Conservation (phyloP, 2,329 filamentous ascomycete genomes). For the Pestalotiopsis fici region DNA sequence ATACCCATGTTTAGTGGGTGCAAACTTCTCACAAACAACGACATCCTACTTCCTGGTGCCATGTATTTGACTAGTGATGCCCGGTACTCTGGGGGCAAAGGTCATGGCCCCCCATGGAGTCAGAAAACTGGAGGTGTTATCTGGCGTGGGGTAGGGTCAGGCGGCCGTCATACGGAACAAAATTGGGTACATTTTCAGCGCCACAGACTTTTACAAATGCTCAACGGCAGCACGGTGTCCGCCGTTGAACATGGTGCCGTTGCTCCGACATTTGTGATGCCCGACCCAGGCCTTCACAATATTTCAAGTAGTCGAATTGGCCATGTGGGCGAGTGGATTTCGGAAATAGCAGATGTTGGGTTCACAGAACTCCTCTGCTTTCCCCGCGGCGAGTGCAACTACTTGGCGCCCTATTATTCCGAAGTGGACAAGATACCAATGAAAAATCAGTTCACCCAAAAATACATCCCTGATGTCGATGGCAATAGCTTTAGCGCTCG, state of each 20-base stretch:
- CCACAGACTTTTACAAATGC: slow-evolving; percentile 70
- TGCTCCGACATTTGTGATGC: slow-evolving; percentile 49
- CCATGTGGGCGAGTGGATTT: slow-evolving; percentile 19
- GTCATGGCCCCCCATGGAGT: slow-evolving; percentile 58
- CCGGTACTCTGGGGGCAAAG: slow-evolving; percentile 58
- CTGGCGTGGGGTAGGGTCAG: slow-evolving; percentile 68
- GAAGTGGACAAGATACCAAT: slow-evolving; percentile 25
- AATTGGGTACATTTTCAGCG: slow-evolving; percentile 72
- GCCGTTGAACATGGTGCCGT: slow-evolving; percentile 44
- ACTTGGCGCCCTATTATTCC: slow-evolving; percentile 22
- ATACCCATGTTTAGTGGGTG: slow-evolving; percentile 61
- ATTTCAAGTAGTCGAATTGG: slow-evolving; percentile 33
- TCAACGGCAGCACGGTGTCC: slow-evolving; percentile 63
- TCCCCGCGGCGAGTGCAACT: slow-evolving; percentile 23
- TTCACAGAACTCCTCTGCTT: slow-evolving; percentile 30
- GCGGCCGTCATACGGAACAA: slow-evolving; percentile 50
- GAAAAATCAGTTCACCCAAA: slow-evolving; percentile 41
- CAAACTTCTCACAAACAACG: slow-evolving; percentile 61
- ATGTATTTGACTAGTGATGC: slow-evolving; percentile 63
- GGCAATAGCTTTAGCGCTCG: slow-evolving; percentile 54
- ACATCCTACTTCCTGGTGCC: slow-evolving; percentile 61
- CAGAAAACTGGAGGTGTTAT: slow-evolving; percentile 56
- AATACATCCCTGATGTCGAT: slow-evolving; percentile 62
- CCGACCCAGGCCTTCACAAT: slow-evolving; percentile 31
- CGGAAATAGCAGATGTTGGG: slow-evolving; percentile 26